Percentiles rank a stretch among this genome's conserved stretches.
Conservation (phyloP, 805 yeast genomes). For the Ogataea thermomethanolica region DNA sequence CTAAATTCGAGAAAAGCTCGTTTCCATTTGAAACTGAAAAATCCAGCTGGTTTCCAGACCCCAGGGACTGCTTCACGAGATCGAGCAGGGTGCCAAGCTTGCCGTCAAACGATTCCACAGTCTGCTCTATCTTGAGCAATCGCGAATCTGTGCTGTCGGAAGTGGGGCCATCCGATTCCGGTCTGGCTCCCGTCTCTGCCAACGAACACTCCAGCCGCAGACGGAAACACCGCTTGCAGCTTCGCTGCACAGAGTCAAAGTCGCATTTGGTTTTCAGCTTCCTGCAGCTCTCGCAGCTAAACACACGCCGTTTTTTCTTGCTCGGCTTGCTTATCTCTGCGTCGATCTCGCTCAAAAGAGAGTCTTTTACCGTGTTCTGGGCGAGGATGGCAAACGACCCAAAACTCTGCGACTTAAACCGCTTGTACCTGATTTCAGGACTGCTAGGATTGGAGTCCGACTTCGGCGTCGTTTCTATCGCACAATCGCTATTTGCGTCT, state of each 20-base stretch:
- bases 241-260: constrained; percentile 38
- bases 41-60: constrained; percentile 13
- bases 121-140: constrained; percentile 12
- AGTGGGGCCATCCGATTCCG: neutral
- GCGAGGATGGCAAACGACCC: constrained; percentile 21
- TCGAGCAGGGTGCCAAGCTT: constrained; percentile 17
- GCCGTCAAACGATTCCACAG: constrained; percentile 18
- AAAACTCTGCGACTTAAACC: constrained; percentile 15
- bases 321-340: constrained; percentile 1
- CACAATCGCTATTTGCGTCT: constrained; percentile 1
- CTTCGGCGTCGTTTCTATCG: neutral
- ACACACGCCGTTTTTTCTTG: constrained; percentile 25
- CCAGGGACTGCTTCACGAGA: constrained; percentile 15
- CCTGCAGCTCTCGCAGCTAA: constrained; percentile 51
- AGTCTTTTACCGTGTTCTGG: constrained; percentile 21
- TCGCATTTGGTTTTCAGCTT: constrained; percentile 58
- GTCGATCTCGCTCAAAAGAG: constrained; percentile 21
- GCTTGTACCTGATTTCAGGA: neutral
- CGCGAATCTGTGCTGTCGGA: constrained; percentile 6
- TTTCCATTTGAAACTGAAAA: constrained; percentile 13
- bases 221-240: constrained; percentile 52
- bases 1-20: constrained; percentile 13
- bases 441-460: neutral
- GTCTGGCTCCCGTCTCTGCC: constrained; percentile 6
- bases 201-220: constrained; percentile 48